Evolutionary conservation across 208 protist species (phyloP).

Genomic region (Acanthamoeba rhysodes): DNA sequence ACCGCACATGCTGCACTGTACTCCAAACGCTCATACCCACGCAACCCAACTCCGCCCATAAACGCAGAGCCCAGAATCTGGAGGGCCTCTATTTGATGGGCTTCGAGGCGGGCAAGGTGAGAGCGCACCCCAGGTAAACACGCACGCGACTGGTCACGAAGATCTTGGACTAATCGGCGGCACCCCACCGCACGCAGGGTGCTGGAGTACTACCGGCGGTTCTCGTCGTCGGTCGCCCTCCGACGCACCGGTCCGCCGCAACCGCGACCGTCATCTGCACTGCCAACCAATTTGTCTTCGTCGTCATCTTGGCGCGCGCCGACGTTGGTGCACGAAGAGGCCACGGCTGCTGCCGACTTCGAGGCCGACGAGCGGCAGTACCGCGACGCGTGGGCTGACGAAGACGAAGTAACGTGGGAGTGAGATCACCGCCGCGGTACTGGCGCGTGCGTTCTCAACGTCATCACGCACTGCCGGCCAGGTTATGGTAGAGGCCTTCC

Average conservation of each 20-base stretch:
- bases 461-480: no score
- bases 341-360: neutral
- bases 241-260: neutral
- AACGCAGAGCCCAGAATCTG: constrained; percentile 8
- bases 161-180: neutral
- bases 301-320: no score
- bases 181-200: neutral
- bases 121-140: constrained; percentile 28
- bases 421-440: neutral
- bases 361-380: neutral
- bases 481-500: no score
- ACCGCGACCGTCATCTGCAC: no score
- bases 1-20: no score
- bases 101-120: constrained; percentile 39
- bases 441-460: no score
- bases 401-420: constrained; percentile 45
- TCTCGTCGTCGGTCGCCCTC: neutral
- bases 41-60: no score
- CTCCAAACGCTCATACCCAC: no score
- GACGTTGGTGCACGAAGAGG: neutral
- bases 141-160: neutral
- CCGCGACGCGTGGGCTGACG: constrained; percentile 2
- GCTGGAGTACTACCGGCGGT: constrained; percentile 22
- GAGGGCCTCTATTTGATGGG: constrained; percentile 67
- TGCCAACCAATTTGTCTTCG: neutral